Base-by-base conservation (phyloP, 768 basidiomycete genomes). In the Hygrophoropsis aurantiaca region DNA sequence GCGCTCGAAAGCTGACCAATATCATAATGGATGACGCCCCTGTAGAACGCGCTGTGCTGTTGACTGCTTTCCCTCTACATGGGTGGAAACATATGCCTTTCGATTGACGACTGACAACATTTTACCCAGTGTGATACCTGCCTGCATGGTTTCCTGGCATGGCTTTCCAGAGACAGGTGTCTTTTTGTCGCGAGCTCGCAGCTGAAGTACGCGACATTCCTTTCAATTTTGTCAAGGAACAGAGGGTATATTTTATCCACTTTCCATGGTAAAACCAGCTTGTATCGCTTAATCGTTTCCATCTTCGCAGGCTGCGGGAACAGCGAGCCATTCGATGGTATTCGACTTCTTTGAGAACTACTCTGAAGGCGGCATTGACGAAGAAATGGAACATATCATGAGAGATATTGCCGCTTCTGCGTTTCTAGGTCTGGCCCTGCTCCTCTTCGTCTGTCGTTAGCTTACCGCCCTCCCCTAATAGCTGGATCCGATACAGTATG, bases 111-210 rank as follows among this genome's bases (percentile, higher is more conserved):
- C 54, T 9, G 56, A 30, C 27, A 13, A 30, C 13, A 13, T 30
- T 13, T 30, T 23, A 23, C 38, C 42, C 46, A 32, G 61, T 62
- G 21, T 23, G 45, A 23, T 23, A 66, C 24, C 50, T 71, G 21
- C 69, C 69, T 0, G 54, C 56, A 2, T 70, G 68, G 68, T 48
- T 68, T 27, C 69, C 65, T 0, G 69, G 69, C 16, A 58, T 65
- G 18, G 20, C n/a, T 19, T 67, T 49, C 52, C 60, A 62, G 30
- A 40, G 40, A 30, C 26, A 11, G 8, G 60, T 56, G 27, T 36
- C 21, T 1, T 50, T 54, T 16, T 57, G 58, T 19, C 56, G 56
- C 35, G 32, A n/a, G 4, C 49, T 62, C 33, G 62, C 58, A 15
- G 15, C 38, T 19, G 61, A 67, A 7, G 42, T 65, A 9, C 40